These are phyloP conservation scores for Murraya koenigii DNA, from an alignment of 345 rosid genomes.

Conservation along the genomic window DNA sequence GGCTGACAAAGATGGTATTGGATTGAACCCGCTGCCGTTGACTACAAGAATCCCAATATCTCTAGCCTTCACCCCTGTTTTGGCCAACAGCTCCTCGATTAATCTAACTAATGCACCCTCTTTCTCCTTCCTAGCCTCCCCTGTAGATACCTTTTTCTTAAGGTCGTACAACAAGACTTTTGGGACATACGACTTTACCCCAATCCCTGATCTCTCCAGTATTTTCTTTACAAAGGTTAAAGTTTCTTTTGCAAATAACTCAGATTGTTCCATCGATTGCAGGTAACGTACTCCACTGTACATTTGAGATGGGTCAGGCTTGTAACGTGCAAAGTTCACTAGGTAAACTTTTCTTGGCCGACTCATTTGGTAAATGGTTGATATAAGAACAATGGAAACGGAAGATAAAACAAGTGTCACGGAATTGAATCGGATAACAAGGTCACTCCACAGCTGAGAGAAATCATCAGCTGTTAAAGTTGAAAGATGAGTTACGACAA, in stretches of 20 bases:
- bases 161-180: slow-evolving; percentile 18
- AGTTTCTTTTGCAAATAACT: slow-evolving; percentile 25
- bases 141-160: slow-evolving; percentile 13
- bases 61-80: slow-evolving; percentile 31
- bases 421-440: slow-evolving; percentile 11
- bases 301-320: slow-evolving; percentile 23
- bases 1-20: slow-evolving; percentile 35
- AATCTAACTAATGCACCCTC: slow-evolving; percentile 22
- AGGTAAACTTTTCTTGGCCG: slow-evolving; percentile 28
- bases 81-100: slow-evolving; percentile 31
- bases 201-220: slow-evolving; percentile 34
- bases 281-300: slow-evolving; percentile 22
- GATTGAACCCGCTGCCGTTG: slow-evolving; percentile 35
- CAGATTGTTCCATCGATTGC: background rate
- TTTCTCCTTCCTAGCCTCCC: slow-evolving; percentile 34
- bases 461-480: slow-evolving; percentile 11
- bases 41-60: slow-evolving; percentile 44
- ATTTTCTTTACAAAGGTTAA: slow-evolving; percentile 31
- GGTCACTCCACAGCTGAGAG: slow-evolving; percentile 12
- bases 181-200: slow-evolving; percentile 23
- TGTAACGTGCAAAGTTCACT: slow-evolving; percentile 34
- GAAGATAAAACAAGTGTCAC: slow-evolving; percentile 10
- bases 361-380: slow-evolving; percentile 19
- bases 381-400: slow-evolving; percentile 7
- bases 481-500: slow-evolving; percentile 5